phyloP scores from a whole-genome alignment of 805 yeast genomes.

The Barnettozyma pratensis region DNA sequence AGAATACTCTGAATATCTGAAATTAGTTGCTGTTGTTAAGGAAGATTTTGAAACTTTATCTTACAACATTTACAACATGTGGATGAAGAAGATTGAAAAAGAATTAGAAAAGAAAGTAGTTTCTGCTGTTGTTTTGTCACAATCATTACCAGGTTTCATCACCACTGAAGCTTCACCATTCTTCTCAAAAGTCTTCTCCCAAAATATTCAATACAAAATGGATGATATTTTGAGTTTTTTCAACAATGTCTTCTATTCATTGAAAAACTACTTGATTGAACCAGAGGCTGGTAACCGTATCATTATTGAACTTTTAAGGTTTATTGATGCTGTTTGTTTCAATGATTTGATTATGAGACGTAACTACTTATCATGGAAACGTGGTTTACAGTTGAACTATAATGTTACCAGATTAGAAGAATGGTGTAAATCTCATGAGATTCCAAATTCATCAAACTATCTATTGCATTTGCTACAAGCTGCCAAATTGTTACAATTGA shows the following conservation, averaged over 20 bases:
- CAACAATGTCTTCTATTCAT: constrained; percentile 87
- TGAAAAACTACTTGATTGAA: constrained; percentile 88
- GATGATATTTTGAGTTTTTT: constrained; percentile 88
- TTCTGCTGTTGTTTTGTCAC: constrained; percentile 92
- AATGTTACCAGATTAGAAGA: constrained; percentile 95
- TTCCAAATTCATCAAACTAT: constrained; percentile 80
- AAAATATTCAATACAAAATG: constrained; percentile 76
- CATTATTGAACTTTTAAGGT: constrained; percentile 72
- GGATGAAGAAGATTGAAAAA: constrained; percentile 94
- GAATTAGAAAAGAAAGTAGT: constrained; percentile 86
- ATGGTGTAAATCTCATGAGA: constrained; percentile 94
- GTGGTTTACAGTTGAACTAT: constrained; percentile 94
- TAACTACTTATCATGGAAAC: constrained; percentile 92
- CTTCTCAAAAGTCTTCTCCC: constrained; percentile 74
- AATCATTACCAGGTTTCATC: constrained; percentile 92
- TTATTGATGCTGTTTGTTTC: constrained; percentile 90
- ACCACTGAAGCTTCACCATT: constrained; percentile 79
- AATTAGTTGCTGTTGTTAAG: constrained; percentile 83
- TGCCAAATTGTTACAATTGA: constrained; percentile 85
- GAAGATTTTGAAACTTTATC: constrained; percentile 92
- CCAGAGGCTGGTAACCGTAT: constrained; percentile 79
- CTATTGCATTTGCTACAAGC: constrained; percentile 87
- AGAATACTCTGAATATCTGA: constrained; percentile 86
- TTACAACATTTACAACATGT: constrained; percentile 90
- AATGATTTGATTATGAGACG: constrained; percentile 94